phyloP scores from a whole-genome alignment of 1,284 basidiomycete species.

The Puccinia hordei region DNA sequence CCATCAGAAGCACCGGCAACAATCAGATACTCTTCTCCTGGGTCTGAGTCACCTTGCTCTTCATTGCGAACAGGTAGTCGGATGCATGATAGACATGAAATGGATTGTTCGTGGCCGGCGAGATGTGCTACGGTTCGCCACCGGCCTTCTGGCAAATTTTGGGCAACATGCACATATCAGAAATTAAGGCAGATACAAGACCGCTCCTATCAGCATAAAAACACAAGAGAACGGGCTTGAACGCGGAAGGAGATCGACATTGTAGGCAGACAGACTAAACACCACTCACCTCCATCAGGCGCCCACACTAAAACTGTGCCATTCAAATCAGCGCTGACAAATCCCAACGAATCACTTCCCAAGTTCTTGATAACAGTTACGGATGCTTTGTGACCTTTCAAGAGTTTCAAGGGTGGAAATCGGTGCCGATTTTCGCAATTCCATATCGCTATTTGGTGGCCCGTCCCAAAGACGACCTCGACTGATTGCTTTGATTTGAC shows the following conservation, averaged over 20 bases:
- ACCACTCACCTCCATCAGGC: conserved; percentile 1
- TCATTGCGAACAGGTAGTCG: neutral
- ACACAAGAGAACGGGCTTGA: neutral
- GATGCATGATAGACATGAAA: conserved; percentile 41
- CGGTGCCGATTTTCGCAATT: neutral
- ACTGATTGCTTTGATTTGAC: conserved; percentile 8
- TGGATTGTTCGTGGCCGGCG: conserved; percentile 29
- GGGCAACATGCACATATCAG: neutral
- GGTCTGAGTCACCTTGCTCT: neutral
- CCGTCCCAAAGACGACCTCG: conserved; percentile 36
- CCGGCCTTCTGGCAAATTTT: conserved; percentile 15
- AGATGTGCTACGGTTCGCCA: conserved; percentile 27
- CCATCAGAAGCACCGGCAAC: conserved; percentile 42
- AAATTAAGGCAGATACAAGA: neutral
- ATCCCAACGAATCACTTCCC: neutral
- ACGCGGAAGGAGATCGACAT: neutral
- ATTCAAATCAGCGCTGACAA: conserved; percentile 39
- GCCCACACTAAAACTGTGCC: conserved; percentile 35
- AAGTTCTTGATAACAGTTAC: conserved; percentile 37
- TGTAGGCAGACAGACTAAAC: neutral
- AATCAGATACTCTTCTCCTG: conserved; percentile 23
- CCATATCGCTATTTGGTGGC: conserved; percentile 44
- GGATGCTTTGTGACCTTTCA: conserved; percentile 24
- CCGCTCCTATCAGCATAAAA: neutral
- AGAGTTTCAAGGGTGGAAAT: conserved; percentile 22